Evolutionary conservation across 2,329 filamentous ascomycete genomes (phyloP).

Genomic region (Plenodomus tracheiphilus): DNA sequence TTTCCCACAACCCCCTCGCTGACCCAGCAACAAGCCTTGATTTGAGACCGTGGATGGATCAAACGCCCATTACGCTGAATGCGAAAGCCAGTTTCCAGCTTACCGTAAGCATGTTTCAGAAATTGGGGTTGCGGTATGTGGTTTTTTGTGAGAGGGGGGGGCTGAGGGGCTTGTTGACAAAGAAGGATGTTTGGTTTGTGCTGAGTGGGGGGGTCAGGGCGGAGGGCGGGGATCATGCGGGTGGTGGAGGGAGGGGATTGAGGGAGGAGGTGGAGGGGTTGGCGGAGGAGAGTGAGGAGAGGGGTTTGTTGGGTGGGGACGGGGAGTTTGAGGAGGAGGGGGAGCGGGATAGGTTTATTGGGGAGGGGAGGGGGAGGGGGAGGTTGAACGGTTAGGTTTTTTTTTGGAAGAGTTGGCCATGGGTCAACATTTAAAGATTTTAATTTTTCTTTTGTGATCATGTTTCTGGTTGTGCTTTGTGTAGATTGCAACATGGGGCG

Average conservation of each 20-base stretch:
- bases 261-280: constrained; percentile 37
- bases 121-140: constrained; percentile 87
- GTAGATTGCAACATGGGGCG: too few relatives aligned
- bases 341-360: constrained; percentile 17
- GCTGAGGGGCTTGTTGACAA: constrained; percentile 84
- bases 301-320: constrained; percentile 41
- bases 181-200: constrained; percentile 97
- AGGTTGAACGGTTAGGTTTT: too few relatives aligned
- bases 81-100: constrained; percentile 76
- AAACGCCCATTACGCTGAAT: constrained; percentile 90
- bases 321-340: constrained; percentile 14
- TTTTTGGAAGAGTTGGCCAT: too few relatives aligned
- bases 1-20: constrained; percentile 75
- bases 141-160: constrained; percentile 82
- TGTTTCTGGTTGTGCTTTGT: too few relatives aligned
- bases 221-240: constrained; percentile 42
- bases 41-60: constrained; percentile 96
- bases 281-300: constrained; percentile 43
- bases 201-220: constrained; percentile 63
- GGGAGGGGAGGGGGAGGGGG: constrained; percentile 6
- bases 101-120: constrained; percentile 92
- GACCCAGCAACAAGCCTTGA: constrained; percentile 80
- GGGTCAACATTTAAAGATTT: too few relatives aligned
- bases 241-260: constrained; percentile 34
- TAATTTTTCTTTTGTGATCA: too few relatives aligned